Evolutionary conservation across 83 land plant species (phyloP).

Genomic region (Diphasiastrum complanatum): DNA sequence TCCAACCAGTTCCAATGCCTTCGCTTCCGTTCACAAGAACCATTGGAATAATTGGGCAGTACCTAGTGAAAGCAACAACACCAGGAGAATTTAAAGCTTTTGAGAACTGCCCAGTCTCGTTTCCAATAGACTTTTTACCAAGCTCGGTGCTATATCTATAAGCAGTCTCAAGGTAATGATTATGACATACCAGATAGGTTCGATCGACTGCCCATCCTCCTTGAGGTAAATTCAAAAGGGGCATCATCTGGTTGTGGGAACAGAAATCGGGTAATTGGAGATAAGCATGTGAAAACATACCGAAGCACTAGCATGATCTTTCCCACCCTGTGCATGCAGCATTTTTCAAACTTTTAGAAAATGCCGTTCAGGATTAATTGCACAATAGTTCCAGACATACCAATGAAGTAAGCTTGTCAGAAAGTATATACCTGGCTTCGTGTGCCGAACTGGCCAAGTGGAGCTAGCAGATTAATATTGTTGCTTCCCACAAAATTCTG

Average conservation of each 20-base stretch:
- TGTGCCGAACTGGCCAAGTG: conserved; percentile 93
- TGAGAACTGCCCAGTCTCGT: not conserved
- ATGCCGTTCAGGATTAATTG: not conserved
- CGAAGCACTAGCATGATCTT: conserved; percentile 98
- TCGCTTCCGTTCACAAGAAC: conserved; percentile 98
- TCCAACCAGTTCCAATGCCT: conserved; percentile 99
- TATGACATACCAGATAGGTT: conserved; percentile 66
- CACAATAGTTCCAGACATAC: not conserved
- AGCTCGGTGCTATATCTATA: not conserved
- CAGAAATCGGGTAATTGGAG: conserved; percentile 62
- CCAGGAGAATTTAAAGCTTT: not conserved
- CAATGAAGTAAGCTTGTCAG: not conserved
- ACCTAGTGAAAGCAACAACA: conserved; percentile 41
- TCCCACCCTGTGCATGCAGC: conserved; percentile 67
- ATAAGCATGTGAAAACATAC: conserved; percentile 67
- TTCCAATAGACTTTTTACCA: not conserved
- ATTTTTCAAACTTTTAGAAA: not conserved
- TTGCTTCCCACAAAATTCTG: conserved; percentile 97
- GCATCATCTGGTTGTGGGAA: conserved; percentile 86
- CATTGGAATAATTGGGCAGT: conserved; percentile 78
- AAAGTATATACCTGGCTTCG: conserved; percentile 44
- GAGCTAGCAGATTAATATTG: conserved; percentile 83
- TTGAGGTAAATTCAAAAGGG: conserved; percentile 75
- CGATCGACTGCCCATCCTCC: conserved; percentile 92
- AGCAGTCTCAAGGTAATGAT: not conserved